These are phyloP conservation scores for Colletotrichum sp. DNA, from an alignment of 2,329 filamentous ascomycete species.

Conservation along the genomic window DNA sequence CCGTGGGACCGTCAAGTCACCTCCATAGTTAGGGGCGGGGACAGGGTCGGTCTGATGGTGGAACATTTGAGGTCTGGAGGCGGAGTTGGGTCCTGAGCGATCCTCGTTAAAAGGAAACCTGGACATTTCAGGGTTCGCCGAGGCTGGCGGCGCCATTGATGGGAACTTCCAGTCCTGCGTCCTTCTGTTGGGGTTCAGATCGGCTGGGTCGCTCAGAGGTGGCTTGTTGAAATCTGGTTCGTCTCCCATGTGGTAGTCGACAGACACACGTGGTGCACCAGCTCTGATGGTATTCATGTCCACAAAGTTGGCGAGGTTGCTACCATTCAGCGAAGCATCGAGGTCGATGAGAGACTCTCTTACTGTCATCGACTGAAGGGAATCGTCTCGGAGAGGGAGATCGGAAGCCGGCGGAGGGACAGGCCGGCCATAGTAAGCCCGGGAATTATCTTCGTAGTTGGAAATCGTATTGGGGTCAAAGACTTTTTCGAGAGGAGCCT, in stretches of 20 bases:
- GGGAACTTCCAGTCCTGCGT: slow-evolving; percentile 66
- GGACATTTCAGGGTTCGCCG: slow-evolving; percentile 58
- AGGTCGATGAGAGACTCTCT: slow-evolving; percentile 70
- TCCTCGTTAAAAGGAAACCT: slow-evolving; percentile 48
- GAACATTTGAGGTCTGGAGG: slow-evolving; percentile 47
- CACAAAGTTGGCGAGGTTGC: slow-evolving; percentile 61
- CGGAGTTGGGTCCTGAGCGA: slow-evolving; percentile 29
- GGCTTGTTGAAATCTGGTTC: slow-evolving; percentile 46
- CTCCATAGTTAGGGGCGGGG: slow-evolving; percentile 28
- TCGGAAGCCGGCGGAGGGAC: slow-evolving; percentile 54
- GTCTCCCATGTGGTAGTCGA: slow-evolving; percentile 43
- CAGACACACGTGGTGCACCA: slow-evolving; percentile 49
- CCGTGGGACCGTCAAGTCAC: slow-evolving; percentile 13
- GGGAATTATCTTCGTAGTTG: slow-evolving; percentile 68
- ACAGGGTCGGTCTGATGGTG: slow-evolving; percentile 59
- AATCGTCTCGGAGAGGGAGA: slow-evolving; percentile 63
- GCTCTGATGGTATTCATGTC: slow-evolving; percentile 66
- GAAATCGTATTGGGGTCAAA: slow-evolving; percentile 71
- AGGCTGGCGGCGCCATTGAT: slow-evolving; percentile 55
- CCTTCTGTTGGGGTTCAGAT: slow-evolving; percentile 54
- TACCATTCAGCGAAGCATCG: slow-evolving; percentile 62
- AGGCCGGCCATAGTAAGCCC: slow-evolving; percentile 60
- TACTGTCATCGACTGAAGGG: slow-evolving; percentile 51
- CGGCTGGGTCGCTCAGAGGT: slow-evolving; percentile 63
- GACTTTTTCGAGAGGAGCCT: slow-evolving; percentile 66